Percentiles rank a stretch among this genome's conserved stretches.
phyloP scores from a whole-genome alignment of 495 filamentous ascomycete genomes.

The Trichocladium uniseriatum region DNA sequence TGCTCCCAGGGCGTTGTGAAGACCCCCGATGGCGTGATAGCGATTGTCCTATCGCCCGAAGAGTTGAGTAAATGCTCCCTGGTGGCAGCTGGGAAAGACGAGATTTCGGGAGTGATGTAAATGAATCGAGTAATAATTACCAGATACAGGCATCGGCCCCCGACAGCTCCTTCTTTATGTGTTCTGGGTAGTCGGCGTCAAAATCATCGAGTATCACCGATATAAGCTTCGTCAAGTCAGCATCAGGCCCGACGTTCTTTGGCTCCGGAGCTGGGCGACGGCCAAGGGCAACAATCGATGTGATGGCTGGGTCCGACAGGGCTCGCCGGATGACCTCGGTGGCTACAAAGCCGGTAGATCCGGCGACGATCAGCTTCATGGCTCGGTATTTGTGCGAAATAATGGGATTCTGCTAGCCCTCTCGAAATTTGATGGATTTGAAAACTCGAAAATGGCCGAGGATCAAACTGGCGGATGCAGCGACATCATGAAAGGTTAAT shows the following conservation, averaged over 20 bases:
- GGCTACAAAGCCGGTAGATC: conserved; percentile 42
- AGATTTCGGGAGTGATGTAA: not conserved
- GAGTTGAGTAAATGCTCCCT: not conserved
- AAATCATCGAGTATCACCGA: conserved; percentile 35
- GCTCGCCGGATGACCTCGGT: conserved; percentile 40
- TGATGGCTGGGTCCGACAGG: conserved; percentile 30
- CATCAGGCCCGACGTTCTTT: not conserved
- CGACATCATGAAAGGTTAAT: too few species aligned
- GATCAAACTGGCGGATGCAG: too few species aligned
- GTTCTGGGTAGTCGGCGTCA: conserved; percentile 33
- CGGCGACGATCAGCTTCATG: conserved; percentile 49
- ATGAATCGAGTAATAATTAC: conserved; percentile 19
- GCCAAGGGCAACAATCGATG: conserved; percentile 35
- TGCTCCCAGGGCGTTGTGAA: conserved; percentile 27
- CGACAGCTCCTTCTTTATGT: conserved; percentile 31
- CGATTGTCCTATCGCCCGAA: conserved; percentile 39
- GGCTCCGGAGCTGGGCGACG: conserved; percentile 20
- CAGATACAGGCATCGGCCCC: conserved; percentile 47
- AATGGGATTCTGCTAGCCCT: too few species aligned
- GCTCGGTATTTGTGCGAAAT: too few species aligned
- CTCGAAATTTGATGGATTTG: too few species aligned
- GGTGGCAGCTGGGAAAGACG: not conserved
- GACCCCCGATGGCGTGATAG: conserved; percentile 32
- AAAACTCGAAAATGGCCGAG: too few species aligned
- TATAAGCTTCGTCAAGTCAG: conserved; percentile 32